phyloP scores from a whole-genome alignment of 2,329 filamentous ascomycete genomes.

The Chaetomiaceae sp. region DNA sequence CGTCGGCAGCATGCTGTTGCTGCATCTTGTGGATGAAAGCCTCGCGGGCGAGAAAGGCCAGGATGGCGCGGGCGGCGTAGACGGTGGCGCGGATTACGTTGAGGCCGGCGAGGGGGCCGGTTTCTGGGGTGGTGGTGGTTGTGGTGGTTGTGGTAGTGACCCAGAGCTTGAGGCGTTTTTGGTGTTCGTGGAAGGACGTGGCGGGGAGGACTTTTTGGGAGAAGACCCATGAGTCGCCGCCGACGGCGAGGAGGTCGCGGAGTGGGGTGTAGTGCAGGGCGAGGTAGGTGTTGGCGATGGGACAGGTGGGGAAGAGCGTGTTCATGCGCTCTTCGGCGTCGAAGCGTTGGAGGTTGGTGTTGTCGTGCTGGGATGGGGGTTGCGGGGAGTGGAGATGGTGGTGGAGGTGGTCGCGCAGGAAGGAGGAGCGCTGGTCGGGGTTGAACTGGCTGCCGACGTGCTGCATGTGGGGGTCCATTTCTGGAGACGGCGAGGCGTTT shows the following conservation, averaged over 20 bases:
- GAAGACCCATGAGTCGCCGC: constrained; percentile 55
- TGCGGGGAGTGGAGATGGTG: neutral
- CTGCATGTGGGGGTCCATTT: constrained; percentile 24
- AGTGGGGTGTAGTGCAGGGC: constrained; percentile 56
- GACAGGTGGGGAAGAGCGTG: constrained; percentile 41
- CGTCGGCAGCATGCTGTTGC: too few relatives aligned
- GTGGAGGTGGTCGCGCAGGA: constrained; percentile 23
- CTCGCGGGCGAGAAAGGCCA: constrained; percentile 37
- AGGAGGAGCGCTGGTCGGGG: constrained; percentile 9
- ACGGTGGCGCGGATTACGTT: constrained; percentile 41
- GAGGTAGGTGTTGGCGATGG: constrained; percentile 49
- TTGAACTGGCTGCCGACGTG: constrained; percentile 12
- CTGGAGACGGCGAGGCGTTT: constrained; percentile 22
- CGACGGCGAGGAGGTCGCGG: constrained; percentile 51
- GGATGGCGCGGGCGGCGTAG: constrained; percentile 49
- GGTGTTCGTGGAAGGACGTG: constrained; percentile 42
- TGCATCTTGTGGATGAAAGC: too few relatives aligned
- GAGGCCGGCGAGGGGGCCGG: constrained; percentile 37
- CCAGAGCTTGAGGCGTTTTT: constrained; percentile 44
- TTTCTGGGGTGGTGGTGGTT: neutral
- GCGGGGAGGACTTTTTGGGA: constrained; percentile 46
- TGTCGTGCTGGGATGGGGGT: neutral
- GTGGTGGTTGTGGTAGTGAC: constrained; percentile 12
- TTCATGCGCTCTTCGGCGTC: constrained; percentile 31
- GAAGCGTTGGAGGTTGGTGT: constrained; percentile 23